Base-by-base conservation (phyloP, 208 protist genomes). In the Spongospora subterranea region DNA sequence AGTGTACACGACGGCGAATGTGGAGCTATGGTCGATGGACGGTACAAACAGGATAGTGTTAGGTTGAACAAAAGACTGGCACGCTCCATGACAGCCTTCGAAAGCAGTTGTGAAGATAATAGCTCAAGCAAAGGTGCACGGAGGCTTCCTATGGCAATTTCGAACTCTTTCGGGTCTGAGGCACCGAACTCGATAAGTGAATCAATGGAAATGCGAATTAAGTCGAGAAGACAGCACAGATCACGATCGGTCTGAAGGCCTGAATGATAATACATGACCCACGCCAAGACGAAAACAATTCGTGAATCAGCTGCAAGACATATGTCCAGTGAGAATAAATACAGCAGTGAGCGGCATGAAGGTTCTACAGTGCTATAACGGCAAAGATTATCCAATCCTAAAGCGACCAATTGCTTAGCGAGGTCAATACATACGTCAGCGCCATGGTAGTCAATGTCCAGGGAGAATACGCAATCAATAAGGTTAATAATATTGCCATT, bases 181-280 rank as follows among this genome's bases (percentile, higher is more conserved):
- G n/a, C 17, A 24, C 50, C 50, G 50, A 82, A 6, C 71, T 35
- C 71, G n/a, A 35, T 82, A 43, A 82, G n/a, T n/a, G 71, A 82
- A 82, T 82, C 17, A 6, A 82, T 6, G 40, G 11, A 35, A 82
- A 82, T 13, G 35, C 6, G 13, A 35, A 82, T 35, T n/a, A 35
- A 39, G 6, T 82, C 71, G 17, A 82, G 71, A 35, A 82, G n/a
- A n/a, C 13, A 35, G 6, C 71, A 35, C 71, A 45, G n/a, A 6
- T 82, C 71, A 39, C 40, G 71, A 40, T 35, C 71, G 35, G 71
- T 82, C n/a, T 45, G 71, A 39, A 82, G 35, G 71, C 71, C 71
- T 6, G n/a, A 6, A 82, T 82, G 71, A 43, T 40, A 82, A 35
- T 35, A n/a, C 35, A 82, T 20, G 17, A 45, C 40, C 71, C 71